Evolutionary conservation across 1,284 basidiomycete species (phyloP), one percentile per base, ranked within the genome.

Genomic region (Ceratobasidium papillatum): DNA sequence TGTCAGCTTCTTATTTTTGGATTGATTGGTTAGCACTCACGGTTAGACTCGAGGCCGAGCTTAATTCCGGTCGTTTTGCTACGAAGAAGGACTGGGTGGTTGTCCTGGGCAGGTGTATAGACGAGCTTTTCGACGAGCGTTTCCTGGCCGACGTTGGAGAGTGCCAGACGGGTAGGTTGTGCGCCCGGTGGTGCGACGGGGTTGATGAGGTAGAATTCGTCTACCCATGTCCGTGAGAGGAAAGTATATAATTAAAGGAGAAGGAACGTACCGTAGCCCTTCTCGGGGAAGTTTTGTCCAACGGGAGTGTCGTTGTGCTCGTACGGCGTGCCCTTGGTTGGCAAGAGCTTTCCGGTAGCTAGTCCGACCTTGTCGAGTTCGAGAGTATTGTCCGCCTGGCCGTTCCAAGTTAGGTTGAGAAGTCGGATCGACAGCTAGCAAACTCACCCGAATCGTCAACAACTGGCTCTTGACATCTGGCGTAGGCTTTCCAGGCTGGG

Each of bases 21-120:
- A 2, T 59, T 36, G 54, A 49, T 75, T n/a, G 49, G 65, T 61
- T 25, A n/a, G 17, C 17, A 84, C 90, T 75, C 76, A 92, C 91
- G 90, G 80, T 93, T 92, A 4, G 89, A 87, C 76, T 88, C 85
- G 80, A 92, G 92, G 32, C 84, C 79, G 36, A 92, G 80, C 43
- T 83, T 85, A 51, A 92, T 82, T 8, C 91, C 90, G 19, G 88
- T 89, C 79, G 85, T 86, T 22, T 83, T 84, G 25, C 89, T 87
- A 0, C 83, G 82, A 41, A 93, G 84, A 74, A 88, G 86, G 22
- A 89, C 83, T 2, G 87, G 83, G 17, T 84, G 82, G 14, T 83
- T 81, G 58, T 78, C 78, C 68, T 82, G 81, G 64, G 79, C 80
- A 54, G 80, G 81, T 25, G 83, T 79, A n/a, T 79, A 80, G 27